phyloP scores from a whole-genome alignment of 140 eudicot species.

The Eryngium alpinum region DNA sequence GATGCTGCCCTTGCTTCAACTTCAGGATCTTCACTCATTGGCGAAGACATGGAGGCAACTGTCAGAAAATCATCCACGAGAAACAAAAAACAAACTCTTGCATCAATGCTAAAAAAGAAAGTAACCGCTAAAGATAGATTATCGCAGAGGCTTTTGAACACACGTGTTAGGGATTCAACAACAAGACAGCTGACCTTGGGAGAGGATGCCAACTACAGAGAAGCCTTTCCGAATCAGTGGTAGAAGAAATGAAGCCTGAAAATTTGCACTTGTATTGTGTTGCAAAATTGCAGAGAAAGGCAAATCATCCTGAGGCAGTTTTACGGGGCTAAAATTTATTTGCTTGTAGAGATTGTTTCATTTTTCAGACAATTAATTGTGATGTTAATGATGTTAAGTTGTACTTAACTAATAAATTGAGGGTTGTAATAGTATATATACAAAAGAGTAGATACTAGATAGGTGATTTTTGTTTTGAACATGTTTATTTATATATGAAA shows the following conservation, averaged over 20 bases:
- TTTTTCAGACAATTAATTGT: too few species aligned
- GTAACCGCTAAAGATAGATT: constrained; percentile 66
- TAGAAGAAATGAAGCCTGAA: constrained; percentile 24
- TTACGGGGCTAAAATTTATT: too few species aligned
- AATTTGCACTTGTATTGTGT: too few species aligned
- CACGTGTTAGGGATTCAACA: constrained; percentile 47
- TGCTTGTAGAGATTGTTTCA: too few species aligned
- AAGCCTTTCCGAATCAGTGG: constrained; percentile 97
- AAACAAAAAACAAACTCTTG: constrained; percentile 60
- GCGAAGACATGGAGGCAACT: constrained; percentile 27
- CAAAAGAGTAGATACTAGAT: too few species aligned
- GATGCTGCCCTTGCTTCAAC: constrained; percentile 92
- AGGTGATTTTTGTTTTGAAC: too few species aligned
- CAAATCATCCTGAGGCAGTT: too few species aligned
- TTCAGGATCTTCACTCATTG: constrained; percentile 51
- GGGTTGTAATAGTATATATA: too few species aligned
- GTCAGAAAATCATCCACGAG: constrained; percentile 19
- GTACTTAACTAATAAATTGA: too few species aligned
- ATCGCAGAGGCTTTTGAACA: constrained; percentile 48
- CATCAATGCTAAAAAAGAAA: constrained; percentile 88
- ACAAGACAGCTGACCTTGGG: constrained; percentile 46
- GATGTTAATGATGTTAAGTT: too few species aligned
- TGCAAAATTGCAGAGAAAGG: too few species aligned
- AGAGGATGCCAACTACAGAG: constrained; percentile 65
- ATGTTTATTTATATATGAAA: too few species aligned